Evolutionary conservation across 495 filamentous ascomycete species (phyloP).

Genomic region (Aspergillus taichungensis): DNA sequence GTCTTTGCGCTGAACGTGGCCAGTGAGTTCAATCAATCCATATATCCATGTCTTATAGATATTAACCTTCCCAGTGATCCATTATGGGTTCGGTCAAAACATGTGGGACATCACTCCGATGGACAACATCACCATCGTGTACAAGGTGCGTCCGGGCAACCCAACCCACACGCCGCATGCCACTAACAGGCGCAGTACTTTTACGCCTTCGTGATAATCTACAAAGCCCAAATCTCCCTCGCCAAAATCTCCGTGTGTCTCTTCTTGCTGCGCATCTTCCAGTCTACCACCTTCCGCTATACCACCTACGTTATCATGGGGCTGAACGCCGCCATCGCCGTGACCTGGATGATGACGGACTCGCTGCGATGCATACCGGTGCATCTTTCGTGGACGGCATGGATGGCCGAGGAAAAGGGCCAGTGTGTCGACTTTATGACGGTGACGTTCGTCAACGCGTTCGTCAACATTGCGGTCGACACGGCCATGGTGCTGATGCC

Average conservation of each 20-base stretch:
- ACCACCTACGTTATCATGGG: slow-evolving; percentile 23
- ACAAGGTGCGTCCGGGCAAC: slow-evolving; percentile 10
- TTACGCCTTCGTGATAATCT: slow-evolving; percentile 19
- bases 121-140: slow-evolving; percentile 16
- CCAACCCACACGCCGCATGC: neutral
- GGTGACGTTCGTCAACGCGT: slow-evolving; percentile 19
- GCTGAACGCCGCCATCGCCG: slow-evolving; percentile 21
- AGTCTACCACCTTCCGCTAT: slow-evolving; percentile 24
- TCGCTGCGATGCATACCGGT: slow-evolving; percentile 26
- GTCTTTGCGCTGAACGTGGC: slow-evolving; percentile 12
- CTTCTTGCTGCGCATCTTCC: slow-evolving; percentile 37
- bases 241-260: slow-evolving; percentile 44
- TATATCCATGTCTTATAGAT: neutral
- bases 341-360: slow-evolving; percentile 23
- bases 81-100: slow-evolving; percentile 20
- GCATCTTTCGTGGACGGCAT: slow-evolving; percentile 24
- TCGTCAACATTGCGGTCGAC: slow-evolving; percentile 25
- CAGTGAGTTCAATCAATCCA: slow-evolving; percentile 5
- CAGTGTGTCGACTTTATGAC: slow-evolving; percentile 21
- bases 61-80: slow-evolving; percentile 13
- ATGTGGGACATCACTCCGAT: slow-evolving; percentile 21
- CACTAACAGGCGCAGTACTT: slow-evolving; percentile 9
- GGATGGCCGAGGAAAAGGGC: slow-evolving; percentile 15
- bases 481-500: slow-evolving; percentile 21
- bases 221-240: slow-evolving; percentile 29